Evolutionary conservation across 768 basidiomycete species (phyloP).

Genomic region (Myochromella boudieri): DNA sequence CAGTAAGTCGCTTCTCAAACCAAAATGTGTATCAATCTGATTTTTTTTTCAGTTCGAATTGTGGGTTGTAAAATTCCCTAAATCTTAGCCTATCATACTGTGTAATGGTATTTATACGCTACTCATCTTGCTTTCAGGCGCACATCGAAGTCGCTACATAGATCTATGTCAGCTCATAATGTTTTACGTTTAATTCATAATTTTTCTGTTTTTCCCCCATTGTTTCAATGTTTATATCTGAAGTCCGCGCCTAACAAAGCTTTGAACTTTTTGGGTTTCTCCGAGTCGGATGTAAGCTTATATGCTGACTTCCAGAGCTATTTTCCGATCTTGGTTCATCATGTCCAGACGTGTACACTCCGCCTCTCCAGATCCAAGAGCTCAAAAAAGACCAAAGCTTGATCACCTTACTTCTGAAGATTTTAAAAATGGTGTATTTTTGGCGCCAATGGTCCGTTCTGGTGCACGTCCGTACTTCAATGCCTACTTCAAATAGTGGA

Average conservation of each 20-base stretch:
- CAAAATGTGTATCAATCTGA: constrained; percentile 5
- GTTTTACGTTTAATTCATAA: constrained; percentile 4
- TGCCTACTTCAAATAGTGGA: constrained; percentile 15
- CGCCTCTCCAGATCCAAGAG: constrained; percentile 45
- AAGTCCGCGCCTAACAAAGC: too few relatives aligned
- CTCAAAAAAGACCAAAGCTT: constrained; percentile 53
- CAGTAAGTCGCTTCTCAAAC: constrained; percentile 31
- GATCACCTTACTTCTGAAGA: constrained; percentile 66
- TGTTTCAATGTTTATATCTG: too few relatives aligned
- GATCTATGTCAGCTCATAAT: constrained; percentile 7
- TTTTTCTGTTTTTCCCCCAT: neutral
- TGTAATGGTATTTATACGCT: constrained; percentile 20
- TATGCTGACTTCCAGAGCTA: neutral
- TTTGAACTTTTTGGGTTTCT: too few relatives aligned
- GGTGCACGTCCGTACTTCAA: constrained; percentile 53
- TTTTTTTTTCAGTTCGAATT: constrained; percentile 42
- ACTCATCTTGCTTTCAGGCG: constrained; percentile 18
- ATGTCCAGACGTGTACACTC: constrained; percentile 60
- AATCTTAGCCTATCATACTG: constrained; percentile 3
- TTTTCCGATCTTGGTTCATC: constrained; percentile 3
- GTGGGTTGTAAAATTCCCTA: constrained; percentile 53
- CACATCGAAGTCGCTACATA: constrained; percentile 13
- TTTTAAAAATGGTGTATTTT: constrained; percentile 86
- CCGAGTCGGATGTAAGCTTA: too few relatives aligned
- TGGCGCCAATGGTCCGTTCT: constrained; percentile 99